Evolutionary conservation across 495 filamentous ascomycete species (phyloP).

Genomic region (Neurospora sp.): DNA sequence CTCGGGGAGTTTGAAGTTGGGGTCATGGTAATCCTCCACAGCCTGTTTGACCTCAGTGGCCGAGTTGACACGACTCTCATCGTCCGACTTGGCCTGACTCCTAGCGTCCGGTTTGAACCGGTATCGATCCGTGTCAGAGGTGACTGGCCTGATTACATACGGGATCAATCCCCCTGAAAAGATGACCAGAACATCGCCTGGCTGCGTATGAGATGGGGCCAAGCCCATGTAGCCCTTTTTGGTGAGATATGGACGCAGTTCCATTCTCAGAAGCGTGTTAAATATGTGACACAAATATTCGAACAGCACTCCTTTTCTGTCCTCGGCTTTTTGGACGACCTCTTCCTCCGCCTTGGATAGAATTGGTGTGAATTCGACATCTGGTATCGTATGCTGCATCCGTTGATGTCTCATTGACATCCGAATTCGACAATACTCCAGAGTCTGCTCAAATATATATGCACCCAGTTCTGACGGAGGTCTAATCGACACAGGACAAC

Average conservation of each 20-base stretch:
- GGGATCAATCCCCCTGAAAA: constrained; percentile 4
- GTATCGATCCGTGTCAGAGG: background rate
- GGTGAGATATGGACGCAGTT: constrained; percentile 3
- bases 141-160: constrained; percentile 6
- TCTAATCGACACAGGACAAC: background rate
- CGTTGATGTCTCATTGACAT: background rate
- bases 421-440: background rate
- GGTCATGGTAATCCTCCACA: background rate
- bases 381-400: background rate
- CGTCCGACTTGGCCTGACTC: background rate
- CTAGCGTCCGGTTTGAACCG: background rate
- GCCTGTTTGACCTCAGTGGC: background rate
- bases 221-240: constrained; percentile 7
- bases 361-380: background rate
- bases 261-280: background rate
- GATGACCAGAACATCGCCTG: constrained; percentile 6
- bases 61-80: background rate
- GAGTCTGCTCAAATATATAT: background rate
- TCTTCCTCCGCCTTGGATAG: background rate
- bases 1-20: background rate
- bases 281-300: background rate
- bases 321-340: background rate
- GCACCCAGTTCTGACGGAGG: background rate
- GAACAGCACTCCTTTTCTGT: background rate
- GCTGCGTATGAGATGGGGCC: background rate